Percentiles rank a stretch among this genome's conserved stretches.
These are phyloP conservation scores for Lupinus albus DNA, from an alignment of 306 rosid genomes.

Conservation along the genomic window DNA sequence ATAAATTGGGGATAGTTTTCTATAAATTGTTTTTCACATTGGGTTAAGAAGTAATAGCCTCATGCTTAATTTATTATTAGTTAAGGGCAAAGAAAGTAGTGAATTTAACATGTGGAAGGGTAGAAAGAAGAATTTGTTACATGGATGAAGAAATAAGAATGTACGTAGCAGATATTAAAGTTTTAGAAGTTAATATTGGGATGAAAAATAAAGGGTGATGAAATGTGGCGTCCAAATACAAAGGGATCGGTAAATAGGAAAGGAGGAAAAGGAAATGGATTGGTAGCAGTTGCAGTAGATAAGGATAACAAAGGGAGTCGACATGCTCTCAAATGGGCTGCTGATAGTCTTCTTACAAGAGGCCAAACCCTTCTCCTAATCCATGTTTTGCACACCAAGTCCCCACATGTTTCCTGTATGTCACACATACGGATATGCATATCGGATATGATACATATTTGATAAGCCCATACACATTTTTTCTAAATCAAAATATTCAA, in stretches of 20 bases:
- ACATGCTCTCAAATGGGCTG: conserved; percentile 86
- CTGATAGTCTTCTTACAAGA: conserved; percentile 61
- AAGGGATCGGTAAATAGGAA: conserved; percentile 42
- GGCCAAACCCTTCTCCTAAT: conserved; percentile 76
- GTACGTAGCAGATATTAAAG: too few species aligned
- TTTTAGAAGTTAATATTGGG: too few species aligned
- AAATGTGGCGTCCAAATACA: conserved; percentile 61
- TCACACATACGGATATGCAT: too few species aligned
- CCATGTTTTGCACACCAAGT: conserved; percentile 59
- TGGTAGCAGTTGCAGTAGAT: conserved; percentile 80
- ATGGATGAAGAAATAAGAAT: too few species aligned
- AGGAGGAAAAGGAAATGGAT: conserved; percentile 64
- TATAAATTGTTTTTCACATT: conserved; percentile 34
- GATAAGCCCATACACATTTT: too few species aligned
- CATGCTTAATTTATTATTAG: neutral
- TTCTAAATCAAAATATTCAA: too few species aligned
- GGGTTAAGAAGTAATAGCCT: neutral
- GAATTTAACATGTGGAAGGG: too few species aligned
- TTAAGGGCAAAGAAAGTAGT: too few species aligned
- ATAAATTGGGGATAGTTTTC: conserved; percentile 39
- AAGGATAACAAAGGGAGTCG: conserved; percentile 80
- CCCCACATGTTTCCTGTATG: neutral
- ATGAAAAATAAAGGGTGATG: neutral
- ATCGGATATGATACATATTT: too few species aligned
- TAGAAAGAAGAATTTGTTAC: too few species aligned